These are phyloP conservation scores for Chlorella sp. DNA, from an alignment of 139 green algal genomes.

Conservation along the genomic window DNA sequence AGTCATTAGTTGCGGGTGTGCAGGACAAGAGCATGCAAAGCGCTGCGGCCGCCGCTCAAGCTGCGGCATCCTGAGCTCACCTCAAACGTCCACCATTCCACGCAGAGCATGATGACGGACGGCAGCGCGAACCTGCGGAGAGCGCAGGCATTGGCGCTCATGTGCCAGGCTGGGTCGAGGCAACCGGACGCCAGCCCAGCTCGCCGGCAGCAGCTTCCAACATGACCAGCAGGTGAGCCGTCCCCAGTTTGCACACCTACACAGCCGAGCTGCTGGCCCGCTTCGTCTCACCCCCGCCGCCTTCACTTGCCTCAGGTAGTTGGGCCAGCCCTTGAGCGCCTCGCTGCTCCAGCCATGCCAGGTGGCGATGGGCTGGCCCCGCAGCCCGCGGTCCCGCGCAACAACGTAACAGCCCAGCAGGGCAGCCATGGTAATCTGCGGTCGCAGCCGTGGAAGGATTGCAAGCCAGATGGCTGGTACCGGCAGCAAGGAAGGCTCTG, in stretches of 20 bases:
- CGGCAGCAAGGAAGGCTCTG: neutral
- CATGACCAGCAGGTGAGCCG: neutral
- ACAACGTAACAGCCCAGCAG: conserved; percentile 57
- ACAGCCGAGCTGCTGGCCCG: neutral
- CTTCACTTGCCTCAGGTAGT: neutral
- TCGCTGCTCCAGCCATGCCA: conserved; percentile 61
- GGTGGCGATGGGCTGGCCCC: conserved; percentile 61
- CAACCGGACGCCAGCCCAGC: too few relatives aligned
- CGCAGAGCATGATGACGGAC: conserved; percentile 35
- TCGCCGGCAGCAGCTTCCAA: conserved; percentile 51
- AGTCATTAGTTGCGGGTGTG: neutral
- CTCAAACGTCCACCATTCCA: conserved; percentile 51
- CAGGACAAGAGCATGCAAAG: neutral
- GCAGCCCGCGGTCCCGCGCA: conserved; percentile 49
- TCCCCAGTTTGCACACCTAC: neutral
- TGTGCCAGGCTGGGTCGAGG: too few relatives aligned
- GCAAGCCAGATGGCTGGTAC: neutral
- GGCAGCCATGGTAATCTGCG: conserved; percentile 45
- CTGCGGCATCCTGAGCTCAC: neutral
- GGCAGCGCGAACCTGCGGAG: conserved; percentile 61
- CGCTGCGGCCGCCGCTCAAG: neutral
- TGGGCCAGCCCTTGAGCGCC: conserved; percentile 47
- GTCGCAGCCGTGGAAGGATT: too few relatives aligned
- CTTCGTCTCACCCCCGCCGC: too few relatives aligned
- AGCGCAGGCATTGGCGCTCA: too few relatives aligned